Percentiles rank a stretch among this genome's conserved stretches.
Conservation (phyloP, 1,139 yeast genomes). For the Magnusiomyces clavatus region DNA sequence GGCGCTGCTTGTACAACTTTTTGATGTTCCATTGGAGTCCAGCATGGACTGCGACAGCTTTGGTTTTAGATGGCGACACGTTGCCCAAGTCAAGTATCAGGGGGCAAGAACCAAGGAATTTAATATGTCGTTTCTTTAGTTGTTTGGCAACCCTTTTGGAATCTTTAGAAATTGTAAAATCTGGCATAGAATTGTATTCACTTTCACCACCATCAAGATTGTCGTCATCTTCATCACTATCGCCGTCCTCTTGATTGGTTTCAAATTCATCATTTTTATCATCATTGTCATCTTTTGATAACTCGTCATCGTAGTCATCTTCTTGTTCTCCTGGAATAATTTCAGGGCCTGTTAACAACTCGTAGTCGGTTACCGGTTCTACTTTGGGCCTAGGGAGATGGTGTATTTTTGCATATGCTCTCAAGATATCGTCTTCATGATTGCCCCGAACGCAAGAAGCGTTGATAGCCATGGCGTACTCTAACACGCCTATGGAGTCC, state of each 20-base stretch:
- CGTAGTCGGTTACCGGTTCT: slow-evolving; percentile 11
- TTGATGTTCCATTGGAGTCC: slow-evolving; percentile 60
- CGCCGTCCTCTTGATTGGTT: not conserved
- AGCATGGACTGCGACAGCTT: slow-evolving; percentile 71
- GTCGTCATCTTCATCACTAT: slow-evolving; percentile 9
- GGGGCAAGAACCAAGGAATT: slow-evolving; percentile 53
- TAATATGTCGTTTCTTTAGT: slow-evolving; percentile 52
- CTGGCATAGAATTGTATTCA: slow-evolving; percentile 6
- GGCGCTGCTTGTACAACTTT: slow-evolving; percentile 49
- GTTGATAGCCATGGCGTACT: slow-evolving; percentile 46
- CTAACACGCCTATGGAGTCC: slow-evolving; percentile 59
- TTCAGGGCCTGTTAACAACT: not conserved
- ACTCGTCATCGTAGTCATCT: not conserved
- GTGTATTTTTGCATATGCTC: slow-evolving; percentile 53
- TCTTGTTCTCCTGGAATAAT: not conserved
- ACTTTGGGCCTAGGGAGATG: slow-evolving; percentile 35
- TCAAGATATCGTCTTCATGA: slow-evolving; percentile 66
- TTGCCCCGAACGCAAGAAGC: slow-evolving; percentile 80
- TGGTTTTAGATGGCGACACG: slow-evolving; percentile 40
- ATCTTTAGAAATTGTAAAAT: not conserved
- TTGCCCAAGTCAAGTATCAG: slow-evolving; percentile 55
- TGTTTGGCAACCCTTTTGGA: slow-evolving; percentile 49
- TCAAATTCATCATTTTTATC: not conserved
- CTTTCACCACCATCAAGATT: slow-evolving; percentile 15
- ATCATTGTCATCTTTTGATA: slow-evolving; percentile 5